Percentiles rank a stretch among this genome's conserved stretches.
phyloP scores from a whole-genome alignment of 345 rosid genomes.

The Xanthoceras sorbifolium region DNA sequence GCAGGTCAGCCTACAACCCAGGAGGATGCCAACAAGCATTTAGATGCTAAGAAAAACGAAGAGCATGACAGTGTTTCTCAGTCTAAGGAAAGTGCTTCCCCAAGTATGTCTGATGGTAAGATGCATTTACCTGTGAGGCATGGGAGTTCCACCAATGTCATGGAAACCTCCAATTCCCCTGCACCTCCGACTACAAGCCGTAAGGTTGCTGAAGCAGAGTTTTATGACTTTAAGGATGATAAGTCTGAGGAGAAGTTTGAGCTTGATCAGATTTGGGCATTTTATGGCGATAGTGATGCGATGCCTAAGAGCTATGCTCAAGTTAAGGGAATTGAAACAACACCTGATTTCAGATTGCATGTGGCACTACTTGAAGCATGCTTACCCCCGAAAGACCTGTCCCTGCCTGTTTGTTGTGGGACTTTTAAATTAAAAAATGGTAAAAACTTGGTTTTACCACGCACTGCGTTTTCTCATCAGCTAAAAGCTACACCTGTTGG shows the following conservation, averaged over 20 bases:
- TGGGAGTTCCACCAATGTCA: not conserved
- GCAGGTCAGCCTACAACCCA: conserved; percentile 4
- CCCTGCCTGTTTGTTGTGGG: conserved; percentile 44
- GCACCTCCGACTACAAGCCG: conserved; percentile 4
- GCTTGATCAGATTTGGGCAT: conserved; percentile 54
- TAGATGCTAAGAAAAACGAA: conserved; percentile 28
- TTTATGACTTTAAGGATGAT: conserved; percentile 38
- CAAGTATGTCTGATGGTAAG: conserved; percentile 15
- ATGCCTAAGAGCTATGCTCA: conserved; percentile 52
- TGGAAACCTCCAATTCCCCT: not conserved
- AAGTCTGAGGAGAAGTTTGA: conserved; percentile 44
- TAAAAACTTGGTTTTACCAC: conserved; percentile 26
- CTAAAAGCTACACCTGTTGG: conserved; percentile 27
- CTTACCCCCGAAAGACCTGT: conserved; percentile 16
- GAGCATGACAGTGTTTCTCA: conserved; percentile 29
- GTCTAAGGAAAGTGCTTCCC: conserved; percentile 23
- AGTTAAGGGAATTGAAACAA: conserved; percentile 41
- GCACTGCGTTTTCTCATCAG: conserved; percentile 48
- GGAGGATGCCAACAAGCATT: conserved; percentile 19
- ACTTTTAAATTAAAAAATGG: conserved; percentile 39
- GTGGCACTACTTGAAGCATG: conserved; percentile 46
- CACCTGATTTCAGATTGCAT: conserved; percentile 40
- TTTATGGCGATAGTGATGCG: conserved; percentile 35
- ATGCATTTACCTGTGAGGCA: conserved; percentile 6
- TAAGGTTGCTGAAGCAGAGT: conserved; percentile 23